These are phyloP conservation scores for Globisporangium canariense DNA, from an alignment of 352 stramenopile genomes.

Conservation along the genomic window DNA sequence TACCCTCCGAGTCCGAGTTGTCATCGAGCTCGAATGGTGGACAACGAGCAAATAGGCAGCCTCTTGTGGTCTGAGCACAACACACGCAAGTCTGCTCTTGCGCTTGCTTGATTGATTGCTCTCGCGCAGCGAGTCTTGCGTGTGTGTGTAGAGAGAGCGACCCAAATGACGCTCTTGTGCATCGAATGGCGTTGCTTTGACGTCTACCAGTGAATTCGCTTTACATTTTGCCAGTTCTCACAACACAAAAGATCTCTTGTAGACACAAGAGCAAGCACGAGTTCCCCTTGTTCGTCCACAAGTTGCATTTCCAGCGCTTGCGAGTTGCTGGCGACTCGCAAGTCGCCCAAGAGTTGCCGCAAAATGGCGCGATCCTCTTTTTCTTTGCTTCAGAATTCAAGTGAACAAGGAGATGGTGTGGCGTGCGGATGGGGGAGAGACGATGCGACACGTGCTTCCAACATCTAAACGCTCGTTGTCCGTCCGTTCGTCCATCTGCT, in stretches of 20 bases:
- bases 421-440: not conserved
- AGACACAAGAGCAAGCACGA: not conserved
- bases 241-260: not conserved
- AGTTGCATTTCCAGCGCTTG: not conserved
- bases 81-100: not conserved
- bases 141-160: not conserved
- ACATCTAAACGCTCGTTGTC: not conserved
- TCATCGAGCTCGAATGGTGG: not conserved
- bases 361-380: not conserved
- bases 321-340: not conserved
- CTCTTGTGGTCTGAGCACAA: not conserved
- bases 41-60: not conserved
- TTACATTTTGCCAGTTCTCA: not conserved
- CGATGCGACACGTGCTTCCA: not conserved
- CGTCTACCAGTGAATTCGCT: not conserved
- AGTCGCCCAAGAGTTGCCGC: not conserved
- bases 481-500: not conserved
- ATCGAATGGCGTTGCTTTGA: not conserved
- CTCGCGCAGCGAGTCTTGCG: not conserved
- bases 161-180: not conserved
- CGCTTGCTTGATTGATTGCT: constrained; percentile 3
- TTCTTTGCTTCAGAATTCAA: constrained; percentile 7
- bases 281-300: not conserved
- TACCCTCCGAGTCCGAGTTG: not conserved
- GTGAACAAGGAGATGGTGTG: not conserved